phyloP scores from a whole-genome alignment of 495 filamentous ascomycete species.

The Aspergillus funiculosus region DNA sequence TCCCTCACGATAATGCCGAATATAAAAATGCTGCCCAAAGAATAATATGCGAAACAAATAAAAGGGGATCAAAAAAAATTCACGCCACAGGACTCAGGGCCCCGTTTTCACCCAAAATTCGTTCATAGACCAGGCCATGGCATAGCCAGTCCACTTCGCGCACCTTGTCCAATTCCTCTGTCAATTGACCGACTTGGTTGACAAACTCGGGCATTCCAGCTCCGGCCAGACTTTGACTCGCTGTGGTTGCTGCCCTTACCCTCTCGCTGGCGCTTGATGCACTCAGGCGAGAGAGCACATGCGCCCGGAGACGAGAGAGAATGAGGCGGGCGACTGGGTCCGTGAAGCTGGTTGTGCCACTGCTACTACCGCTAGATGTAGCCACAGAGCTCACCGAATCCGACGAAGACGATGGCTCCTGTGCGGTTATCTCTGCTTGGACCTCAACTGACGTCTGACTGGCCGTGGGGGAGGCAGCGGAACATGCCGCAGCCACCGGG shows the following conservation, averaged over 20 bases:
- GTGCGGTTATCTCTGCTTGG: slow-evolving; percentile 15
- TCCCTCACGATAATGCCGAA: neutral
- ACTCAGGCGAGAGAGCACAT: slow-evolving; percentile 69
- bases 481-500: slow-evolving; percentile 38
- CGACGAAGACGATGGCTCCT: slow-evolving; percentile 12
- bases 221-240: slow-evolving; percentile 72
- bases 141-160: slow-evolving; percentile 72
- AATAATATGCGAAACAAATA: neutral
- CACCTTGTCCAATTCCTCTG: slow-evolving; percentile 70
- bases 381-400: slow-evolving; percentile 11
- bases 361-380: slow-evolving; percentile 3
- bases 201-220: slow-evolving; percentile 87
- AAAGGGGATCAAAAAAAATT: slow-evolving; percentile 1
- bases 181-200: slow-evolving; percentile 71
- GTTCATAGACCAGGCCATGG: slow-evolving; percentile 78
- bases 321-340: slow-evolving; percentile 81
- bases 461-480: slow-evolving; percentile 32
- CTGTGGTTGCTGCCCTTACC: slow-evolving; percentile 71
- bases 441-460: slow-evolving; percentile 36
- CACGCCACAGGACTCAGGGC: neutral
- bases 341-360: slow-evolving; percentile 39
- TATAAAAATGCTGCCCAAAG: neutral
- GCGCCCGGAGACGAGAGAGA: slow-evolving; percentile 64
- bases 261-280: slow-evolving; percentile 74
- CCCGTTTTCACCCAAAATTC: slow-evolving; percentile 40